Evolutionary conservation across 768 basidiomycete genomes (phyloP), one percentile per base, ranked within the genome.

Genomic region (Boletus tylopilopsis): DNA sequence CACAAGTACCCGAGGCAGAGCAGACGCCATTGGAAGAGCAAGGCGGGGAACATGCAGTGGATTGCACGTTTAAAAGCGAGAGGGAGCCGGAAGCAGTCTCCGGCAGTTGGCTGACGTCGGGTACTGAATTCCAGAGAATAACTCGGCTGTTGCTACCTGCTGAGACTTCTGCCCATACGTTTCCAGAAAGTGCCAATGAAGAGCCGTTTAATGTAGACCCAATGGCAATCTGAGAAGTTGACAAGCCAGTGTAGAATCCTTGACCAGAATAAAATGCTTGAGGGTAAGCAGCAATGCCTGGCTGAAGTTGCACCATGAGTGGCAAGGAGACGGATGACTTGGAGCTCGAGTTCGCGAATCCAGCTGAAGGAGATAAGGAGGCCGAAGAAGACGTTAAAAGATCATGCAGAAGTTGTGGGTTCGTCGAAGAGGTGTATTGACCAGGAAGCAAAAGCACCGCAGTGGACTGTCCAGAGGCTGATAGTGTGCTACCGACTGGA

Each of bases 11-110:
- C 0, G 79, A 77, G 1, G 82, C 65, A 0, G 84, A 80, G 59
- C 92, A 95, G 6, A 85, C 70, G 11, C 90, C 87, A 0, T 78
- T 74, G 2, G 84, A 79, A 1, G 90, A 76, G 60, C 92, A 94
- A 2, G 83, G 73, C 0, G 88, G 83, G 0, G 86, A 82, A 63
- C 92, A 94, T 0, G 82, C 72, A 0, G 80, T 73, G 5, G 87
- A 90, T 62, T 90, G 79, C 54, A 93, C 73, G 55, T 82, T 82
- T 35, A 85, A 65, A n/a, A 91, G 70, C 2, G 77, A 72, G n/a
- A 90, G 69, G 0, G 79, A 71, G 25, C 72, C 72, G 1, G 75
- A 66, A 30, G 68, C 69, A 4, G 73, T 66, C 1, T 74, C 61
- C 3, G 87, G 85, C 13, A 91, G 74, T 63, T 91, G 84, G 3